Base-by-base conservation (phyloP, 495 filamentous ascomycete species). In the Trichoderma virens region DNA sequence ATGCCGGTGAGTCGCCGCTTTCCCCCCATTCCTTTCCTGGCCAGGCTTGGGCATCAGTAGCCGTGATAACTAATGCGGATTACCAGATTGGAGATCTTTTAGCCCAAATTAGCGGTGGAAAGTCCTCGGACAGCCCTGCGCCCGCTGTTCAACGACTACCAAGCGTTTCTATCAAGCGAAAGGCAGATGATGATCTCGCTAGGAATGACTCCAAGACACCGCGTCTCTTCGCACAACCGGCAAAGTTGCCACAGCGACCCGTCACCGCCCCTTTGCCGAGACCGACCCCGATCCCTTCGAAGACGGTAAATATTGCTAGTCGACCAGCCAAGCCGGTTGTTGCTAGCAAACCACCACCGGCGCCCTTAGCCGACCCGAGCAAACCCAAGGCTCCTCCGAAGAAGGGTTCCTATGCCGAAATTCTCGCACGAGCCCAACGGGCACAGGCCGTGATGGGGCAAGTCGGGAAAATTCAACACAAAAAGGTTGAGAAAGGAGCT, bases 391-490 rank as follows among this genome's bases (percentile, higher is more conserved):
- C 59, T 43, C 69, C 79, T n/a, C 83, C 80, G 14, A 88, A 87
- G 69, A 88, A 87, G 66, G 80, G 86, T 1, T 86, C 86, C 1
- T 92, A 78, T 69, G 80, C 81, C 54, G 86, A 88, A 66, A 88
- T 90, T 64, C 82, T 92, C 79, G 85, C 83, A 23, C 79, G 85
- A 64, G 89, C 84, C 8, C 80, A 86, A 69, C 81, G 78, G 47
- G 80, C 77, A 45, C 74, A 86, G 65, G 74, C 71, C 41, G 71
- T 69, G 8, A 74, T 79, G 68, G 75, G 74, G 20, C 73, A 77
- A 32, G 73, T 83, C 7, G 82, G 82, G 25, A 79, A 79, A 70
- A 85, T 85, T 51, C 80, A 83, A 64, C 82, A 85, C 67, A 83
- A 82, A 71, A 66, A 76, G n/a, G 74, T 81, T 2, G 80, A 81